Percentiles rank a stretch among this genome's conserved stretches.
Evolutionary conservation across 352 stramenopile genomes (phyloP).

Genomic region (Aphanomyces euteiches): DNA sequence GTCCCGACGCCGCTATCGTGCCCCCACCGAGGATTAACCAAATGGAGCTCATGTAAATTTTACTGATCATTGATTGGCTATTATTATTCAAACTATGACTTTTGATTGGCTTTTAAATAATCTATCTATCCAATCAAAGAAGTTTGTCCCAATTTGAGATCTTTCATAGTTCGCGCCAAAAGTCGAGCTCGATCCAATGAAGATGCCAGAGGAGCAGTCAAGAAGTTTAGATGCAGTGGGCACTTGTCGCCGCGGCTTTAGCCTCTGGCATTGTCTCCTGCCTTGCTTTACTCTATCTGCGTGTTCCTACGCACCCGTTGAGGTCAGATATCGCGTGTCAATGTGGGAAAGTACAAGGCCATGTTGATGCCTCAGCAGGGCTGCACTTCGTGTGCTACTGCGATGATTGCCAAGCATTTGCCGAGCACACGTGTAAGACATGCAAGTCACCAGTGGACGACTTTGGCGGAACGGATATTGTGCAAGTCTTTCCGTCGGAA

Average conservation of each 20-base stretch:
- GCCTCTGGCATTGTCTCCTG: not conserved
- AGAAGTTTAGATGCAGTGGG: not conserved
- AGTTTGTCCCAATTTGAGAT: no score
- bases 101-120: no score
- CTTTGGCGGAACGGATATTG: slow-evolving; percentile 19
- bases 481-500: slow-evolving; percentile 26
- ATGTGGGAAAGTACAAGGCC: slow-evolving; percentile 22
- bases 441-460: not conserved
- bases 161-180: no score
- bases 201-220: not conserved
- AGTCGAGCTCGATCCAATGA: no score
- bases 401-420: slow-evolving; percentile 27
- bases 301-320: not conserved
- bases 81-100: no score
- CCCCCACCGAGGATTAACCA: not conserved
- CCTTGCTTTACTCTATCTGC: not conserved
- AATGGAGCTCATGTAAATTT: not conserved
- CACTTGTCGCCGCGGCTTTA: not conserved
- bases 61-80: not conserved
- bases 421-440: not conserved
- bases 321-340: slow-evolving; percentile 5
- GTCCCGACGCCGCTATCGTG: slow-evolving; percentile 11
- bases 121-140: no score
- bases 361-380: slow-evolving; percentile 9
- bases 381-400: slow-evolving; percentile 28